Percentiles rank a stretch among this genome's conserved stretches.
Evolutionary conservation across 306 rosid genomes (phyloP).

Genomic region (Chamaecrista fasciculata): DNA sequence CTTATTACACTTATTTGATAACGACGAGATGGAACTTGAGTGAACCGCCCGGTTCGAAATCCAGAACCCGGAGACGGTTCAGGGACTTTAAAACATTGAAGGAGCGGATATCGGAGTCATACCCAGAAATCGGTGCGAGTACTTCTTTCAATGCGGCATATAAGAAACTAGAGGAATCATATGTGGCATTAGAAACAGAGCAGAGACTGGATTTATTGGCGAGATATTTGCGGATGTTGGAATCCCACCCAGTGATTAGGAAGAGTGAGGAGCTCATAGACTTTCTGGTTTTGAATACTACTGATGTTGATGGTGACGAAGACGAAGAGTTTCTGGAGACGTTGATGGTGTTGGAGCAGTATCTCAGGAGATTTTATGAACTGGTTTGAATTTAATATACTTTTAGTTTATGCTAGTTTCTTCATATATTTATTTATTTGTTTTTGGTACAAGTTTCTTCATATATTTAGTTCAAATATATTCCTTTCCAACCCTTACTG

Average conservation of each 20-base stretch:
- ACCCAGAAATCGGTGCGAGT: no score
- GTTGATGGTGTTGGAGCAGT: constrained; percentile 68
- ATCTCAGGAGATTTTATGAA: no score
- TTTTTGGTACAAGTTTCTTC: no score
- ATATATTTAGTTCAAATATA: no score
- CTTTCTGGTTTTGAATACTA: constrained; percentile 66
- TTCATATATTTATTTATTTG: no score
- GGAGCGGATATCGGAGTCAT: constrained; percentile 71
- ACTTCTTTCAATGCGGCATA: constrained; percentile 67
- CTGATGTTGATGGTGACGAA: no score
- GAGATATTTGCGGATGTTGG: constrained; percentile 72
- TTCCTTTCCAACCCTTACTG: no score
- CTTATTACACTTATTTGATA: constrained; percentile 62
- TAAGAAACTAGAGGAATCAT: no score
- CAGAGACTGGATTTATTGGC: constrained; percentile 80
- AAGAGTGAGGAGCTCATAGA: constrained; percentile 74
- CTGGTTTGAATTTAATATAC: constrained; percentile 50
- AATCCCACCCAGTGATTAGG: constrained; percentile 67
- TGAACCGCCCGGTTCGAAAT: constrained; percentile 62
- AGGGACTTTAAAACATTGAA: constrained; percentile 69
- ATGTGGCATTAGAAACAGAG: constrained; percentile 89
- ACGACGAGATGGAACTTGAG: constrained; percentile 62
- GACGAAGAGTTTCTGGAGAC: constrained; percentile 81
- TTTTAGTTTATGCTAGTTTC: background rate
- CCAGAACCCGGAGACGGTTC: constrained; percentile 66